phyloP scores from a whole-genome alignment of 192 early-diverging fungal species.

The Coemansia sp. region DNA sequence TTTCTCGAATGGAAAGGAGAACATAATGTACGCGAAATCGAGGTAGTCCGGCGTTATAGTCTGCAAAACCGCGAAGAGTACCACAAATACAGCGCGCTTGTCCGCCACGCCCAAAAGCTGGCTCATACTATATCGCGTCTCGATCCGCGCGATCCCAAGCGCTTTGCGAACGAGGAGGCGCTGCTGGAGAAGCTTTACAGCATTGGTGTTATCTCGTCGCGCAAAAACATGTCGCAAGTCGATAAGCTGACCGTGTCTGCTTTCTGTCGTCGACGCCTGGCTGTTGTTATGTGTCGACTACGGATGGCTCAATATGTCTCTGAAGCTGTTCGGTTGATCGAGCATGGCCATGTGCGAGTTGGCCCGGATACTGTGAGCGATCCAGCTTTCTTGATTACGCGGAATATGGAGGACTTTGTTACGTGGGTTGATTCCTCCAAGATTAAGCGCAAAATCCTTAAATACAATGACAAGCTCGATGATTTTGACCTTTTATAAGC shows the following conservation, averaged over 20 bases:
- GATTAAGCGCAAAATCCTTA: conserved; percentile 95
- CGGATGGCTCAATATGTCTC: conserved; percentile 95
- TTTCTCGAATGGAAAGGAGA: conserved; percentile 90
- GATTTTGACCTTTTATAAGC: conserved; percentile 83
- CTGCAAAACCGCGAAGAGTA: conserved; percentile 82
- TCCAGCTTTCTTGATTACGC: conserved; percentile 80
- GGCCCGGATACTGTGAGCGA: conserved; percentile 89
- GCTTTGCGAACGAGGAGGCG: conserved; percentile 67
- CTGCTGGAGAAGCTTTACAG: conserved; percentile 83
- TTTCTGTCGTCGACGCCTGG: conserved; percentile 83
- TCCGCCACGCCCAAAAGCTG: conserved; percentile 76
- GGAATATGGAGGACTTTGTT: conserved; percentile 94
- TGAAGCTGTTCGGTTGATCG: conserved; percentile 84
- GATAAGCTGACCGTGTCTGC: conserved; percentile 82
- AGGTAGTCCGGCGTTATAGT: conserved; percentile 87
- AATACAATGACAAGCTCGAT: conserved; percentile 90
- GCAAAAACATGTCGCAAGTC: conserved; percentile 72
- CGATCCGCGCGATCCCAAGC: conserved; percentile 81
- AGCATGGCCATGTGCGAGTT: conserved; percentile 94
- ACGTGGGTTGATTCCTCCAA: conserved; percentile 98
- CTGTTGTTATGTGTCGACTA: conserved; percentile 90
- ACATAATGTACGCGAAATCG: conserved; percentile 76
- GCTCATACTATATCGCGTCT: conserved; percentile 82
- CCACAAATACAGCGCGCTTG: conserved; percentile 77
- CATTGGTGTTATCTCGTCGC: conserved; percentile 80